A percentile compares a stretch with the other conserved stretches of the same genome.
phyloP scores from a whole-genome alignment of 305 asterid genomes.

The Fraxinus xanthoxyloides region DNA sequence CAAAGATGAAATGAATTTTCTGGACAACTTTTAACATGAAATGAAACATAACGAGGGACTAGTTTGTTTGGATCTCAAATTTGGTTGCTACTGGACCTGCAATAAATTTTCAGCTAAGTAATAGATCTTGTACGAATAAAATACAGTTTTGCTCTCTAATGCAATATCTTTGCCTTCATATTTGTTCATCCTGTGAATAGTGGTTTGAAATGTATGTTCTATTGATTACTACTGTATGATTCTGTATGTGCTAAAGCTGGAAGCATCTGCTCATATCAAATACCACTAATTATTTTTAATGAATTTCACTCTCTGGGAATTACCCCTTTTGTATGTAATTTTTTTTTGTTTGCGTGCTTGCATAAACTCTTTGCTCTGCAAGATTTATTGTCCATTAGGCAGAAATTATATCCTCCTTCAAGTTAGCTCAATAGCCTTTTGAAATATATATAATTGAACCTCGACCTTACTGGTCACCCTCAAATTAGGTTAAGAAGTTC shows the following conservation, averaged over 20 bases:
- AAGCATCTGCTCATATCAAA: neutral
- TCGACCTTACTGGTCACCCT: constrained; percentile 20
- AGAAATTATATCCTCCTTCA: neutral
- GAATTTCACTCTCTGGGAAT: neutral
- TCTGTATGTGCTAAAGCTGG: neutral
- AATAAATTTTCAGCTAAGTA: constrained; percentile 1
- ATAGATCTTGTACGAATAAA: neutral
- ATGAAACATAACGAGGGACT: neutral
- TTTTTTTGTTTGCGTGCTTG: neutral
- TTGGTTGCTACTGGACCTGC: neutral
- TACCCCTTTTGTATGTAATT: neutral
- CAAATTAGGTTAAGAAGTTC: constrained; percentile 82
- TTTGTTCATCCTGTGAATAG: neutral
- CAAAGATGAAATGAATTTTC: constrained; percentile 6
- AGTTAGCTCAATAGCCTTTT: neutral
- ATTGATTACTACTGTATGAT: neutral
- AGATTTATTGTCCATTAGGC: neutral
- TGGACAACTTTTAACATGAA: neutral
- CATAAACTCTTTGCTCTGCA: neutral
- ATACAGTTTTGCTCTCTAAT: neutral
- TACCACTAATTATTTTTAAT: neutral
- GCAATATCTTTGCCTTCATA: neutral
- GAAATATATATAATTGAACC: neutral
- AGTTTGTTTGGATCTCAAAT: neutral
- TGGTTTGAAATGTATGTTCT: neutral